Evolutionary conservation across 2,329 filamentous ascomycete genomes (phyloP), one percentile per base, ranked within the genome.

Genomic region (Coleophoma cylindrospora): DNA sequence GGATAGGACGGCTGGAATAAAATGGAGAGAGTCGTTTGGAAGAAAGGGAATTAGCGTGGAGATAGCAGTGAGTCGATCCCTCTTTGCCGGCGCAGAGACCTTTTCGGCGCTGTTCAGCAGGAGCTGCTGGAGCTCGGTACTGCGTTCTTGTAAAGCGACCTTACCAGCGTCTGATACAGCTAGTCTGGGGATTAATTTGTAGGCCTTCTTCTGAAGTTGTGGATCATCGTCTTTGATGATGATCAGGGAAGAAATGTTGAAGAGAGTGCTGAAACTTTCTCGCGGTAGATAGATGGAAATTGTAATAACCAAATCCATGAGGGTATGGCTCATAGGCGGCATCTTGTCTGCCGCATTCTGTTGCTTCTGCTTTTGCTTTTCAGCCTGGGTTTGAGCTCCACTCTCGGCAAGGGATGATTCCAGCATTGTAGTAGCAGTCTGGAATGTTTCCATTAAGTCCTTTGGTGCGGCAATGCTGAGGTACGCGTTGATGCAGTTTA

Each of bases 161-260:
- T 80, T 82, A 43, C 94, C 94, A 45, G 79, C 80, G 34, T 88
- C 81, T 1, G 91, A 95, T 56, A 89, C 86, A 2, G 89, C 86
- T 38, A 99, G 80, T 49, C 94, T 86, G 3, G 94, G 92, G 46
- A 99, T 95, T 47, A 99, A 80, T 74, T 97, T 97, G 75, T 99
- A 99, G 0, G 94, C 92, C 72, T 99, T 99, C 81, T 99, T 99
- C 68, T 97, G 92, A 34, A 99, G 74, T 67, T 97, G 92, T 10
- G 92, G 87, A 64, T 97, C 92, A 36, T 88, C 80, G 50, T 87
- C 78, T 63, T 86, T 89, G 66, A 86, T 84, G 58, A 97, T 85
- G 50, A 96, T 86, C 22, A 89, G 79, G 0, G 88, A 78, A 1
- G 92, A 89, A 64, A 97, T 91, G 59, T 85, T 85, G 71, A 99